Evolutionary conservation across 352 stramenopile species (phyloP).

Genomic region (Phytophthora citricola): DNA sequence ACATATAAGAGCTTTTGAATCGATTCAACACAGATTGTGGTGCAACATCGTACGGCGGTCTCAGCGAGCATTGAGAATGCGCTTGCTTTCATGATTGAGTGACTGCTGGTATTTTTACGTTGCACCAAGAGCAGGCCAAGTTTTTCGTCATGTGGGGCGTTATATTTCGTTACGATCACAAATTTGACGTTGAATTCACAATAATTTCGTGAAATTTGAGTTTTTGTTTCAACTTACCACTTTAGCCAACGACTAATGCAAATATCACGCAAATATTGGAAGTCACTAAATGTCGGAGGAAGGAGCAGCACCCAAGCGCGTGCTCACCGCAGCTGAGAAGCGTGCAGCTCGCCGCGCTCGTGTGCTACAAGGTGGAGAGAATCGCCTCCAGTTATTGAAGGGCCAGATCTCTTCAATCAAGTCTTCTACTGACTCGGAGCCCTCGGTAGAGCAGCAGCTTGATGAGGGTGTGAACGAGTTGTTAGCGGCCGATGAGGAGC

Average conservation of each 20-base stretch:
- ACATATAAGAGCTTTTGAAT: too few species aligned
- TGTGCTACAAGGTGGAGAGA: slow-evolving; percentile 67
- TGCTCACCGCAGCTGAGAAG: slow-evolving; percentile 62
- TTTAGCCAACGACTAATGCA: too few species aligned
- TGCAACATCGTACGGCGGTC: slow-evolving; percentile 30
- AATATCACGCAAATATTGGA: too few species aligned
- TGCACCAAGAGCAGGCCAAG: too few species aligned
- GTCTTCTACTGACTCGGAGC: slow-evolving; percentile 14
- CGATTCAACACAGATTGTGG: too few species aligned
- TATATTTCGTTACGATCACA: too few species aligned
- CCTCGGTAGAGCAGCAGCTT: slow-evolving; percentile 44
- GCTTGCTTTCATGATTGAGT: slow-evolving; percentile 2
- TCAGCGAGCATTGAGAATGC: slow-evolving; percentile 50
- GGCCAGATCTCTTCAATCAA: slow-evolving; percentile 71
- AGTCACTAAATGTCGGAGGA: neutral
- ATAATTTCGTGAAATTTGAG: too few species aligned
- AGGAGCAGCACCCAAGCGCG: slow-evolving; percentile 2
- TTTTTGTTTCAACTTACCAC: too few species aligned
- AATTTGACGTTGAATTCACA: too few species aligned
- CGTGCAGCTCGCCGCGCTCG: slow-evolving; percentile 66
- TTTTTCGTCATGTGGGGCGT: too few species aligned
- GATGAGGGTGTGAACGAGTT: slow-evolving; percentile 57
- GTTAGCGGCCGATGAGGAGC: slow-evolving; percentile 18
- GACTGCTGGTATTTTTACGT: too few species aligned
- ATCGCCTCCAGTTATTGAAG: slow-evolving; percentile 71